phyloP scores from a whole-genome alignment of 148 eudicot genomes.

The Camellia lanceoleosa region DNA sequence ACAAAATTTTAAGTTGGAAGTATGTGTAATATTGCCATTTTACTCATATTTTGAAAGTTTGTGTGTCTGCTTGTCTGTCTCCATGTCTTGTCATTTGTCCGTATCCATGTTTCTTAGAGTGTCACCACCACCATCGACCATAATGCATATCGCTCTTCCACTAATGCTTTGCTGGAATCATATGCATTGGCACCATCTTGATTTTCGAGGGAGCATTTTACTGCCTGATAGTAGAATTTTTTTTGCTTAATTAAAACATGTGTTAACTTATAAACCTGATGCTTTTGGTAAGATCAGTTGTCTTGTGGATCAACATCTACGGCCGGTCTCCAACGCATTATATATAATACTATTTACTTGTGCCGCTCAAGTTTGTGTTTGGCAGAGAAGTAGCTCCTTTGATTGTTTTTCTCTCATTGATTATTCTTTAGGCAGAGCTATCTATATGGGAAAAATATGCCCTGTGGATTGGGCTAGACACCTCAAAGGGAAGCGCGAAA shows the following conservation, averaged over 20 bases:
- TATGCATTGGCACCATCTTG: too few species aligned
- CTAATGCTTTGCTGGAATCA: too few species aligned
- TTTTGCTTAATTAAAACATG: not conserved
- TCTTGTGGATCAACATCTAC: not conserved
- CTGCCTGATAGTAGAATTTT: not conserved
- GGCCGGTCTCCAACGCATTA: not conserved
- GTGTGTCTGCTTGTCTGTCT: too few species aligned
- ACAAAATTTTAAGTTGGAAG: not conserved
- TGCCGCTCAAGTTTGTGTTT: not conserved
- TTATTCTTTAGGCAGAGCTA: constrained; percentile 1
- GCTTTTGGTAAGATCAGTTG: not conserved
- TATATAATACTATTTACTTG: not conserved
- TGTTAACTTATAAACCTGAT: not conserved
- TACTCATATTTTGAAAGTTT: too few species aligned
- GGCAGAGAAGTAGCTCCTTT: not conserved
- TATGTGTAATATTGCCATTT: not conserved
- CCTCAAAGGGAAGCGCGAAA: not conserved
- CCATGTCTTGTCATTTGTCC: too few species aligned
- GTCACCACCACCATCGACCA: too few species aligned
- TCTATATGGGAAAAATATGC: not conserved
- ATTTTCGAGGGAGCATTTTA: not conserved
- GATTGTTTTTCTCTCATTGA: not conserved
- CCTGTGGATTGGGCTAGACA: not conserved
- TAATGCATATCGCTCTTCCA: too few species aligned
- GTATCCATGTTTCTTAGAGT: too few species aligned